Evolutionary conservation across 495 filamentous ascomycete species (phyloP).

Genomic region (Xylona heveae): DNA sequence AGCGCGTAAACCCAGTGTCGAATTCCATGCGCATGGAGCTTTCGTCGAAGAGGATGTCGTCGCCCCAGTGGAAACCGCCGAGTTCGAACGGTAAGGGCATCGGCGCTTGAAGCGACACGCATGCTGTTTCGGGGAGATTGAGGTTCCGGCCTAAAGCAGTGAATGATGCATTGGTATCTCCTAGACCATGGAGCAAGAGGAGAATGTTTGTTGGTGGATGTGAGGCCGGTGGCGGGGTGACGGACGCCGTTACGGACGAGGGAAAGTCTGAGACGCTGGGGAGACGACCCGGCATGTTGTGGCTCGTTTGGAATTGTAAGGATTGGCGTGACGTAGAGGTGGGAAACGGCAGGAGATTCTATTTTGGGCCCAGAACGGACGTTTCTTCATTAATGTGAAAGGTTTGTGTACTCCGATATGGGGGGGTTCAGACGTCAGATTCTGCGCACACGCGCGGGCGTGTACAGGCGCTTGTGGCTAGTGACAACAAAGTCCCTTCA

Average conservation of each 20-base stretch:
- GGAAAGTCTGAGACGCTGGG: slow-evolving; percentile 29
- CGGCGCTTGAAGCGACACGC: slow-evolving; percentile 54
- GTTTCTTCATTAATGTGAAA: no score
- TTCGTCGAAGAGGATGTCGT: slow-evolving; percentile 54
- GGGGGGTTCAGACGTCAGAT: no score
- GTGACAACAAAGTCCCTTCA: no score
- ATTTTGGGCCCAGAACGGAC: no score
- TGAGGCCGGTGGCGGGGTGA: slow-evolving; percentile 19
- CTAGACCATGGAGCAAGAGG: slow-evolving; percentile 76
- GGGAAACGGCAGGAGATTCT: no score
- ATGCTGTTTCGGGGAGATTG: slow-evolving; percentile 58
- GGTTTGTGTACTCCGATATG: no score
- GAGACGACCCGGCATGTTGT: slow-evolving; percentile 16
- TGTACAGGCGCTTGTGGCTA: no score
- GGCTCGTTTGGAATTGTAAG: no score
- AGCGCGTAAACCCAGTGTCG: slow-evolving; percentile 52
- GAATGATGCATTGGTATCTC: slow-evolving; percentile 54
- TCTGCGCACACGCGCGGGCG: no score
- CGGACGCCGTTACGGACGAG: slow-evolving; percentile 19
- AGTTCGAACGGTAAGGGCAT: slow-evolving; percentile 52
- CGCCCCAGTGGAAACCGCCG: slow-evolving; percentile 79
- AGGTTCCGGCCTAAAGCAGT: slow-evolving; percentile 47
- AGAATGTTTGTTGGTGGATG: slow-evolving; percentile 45
- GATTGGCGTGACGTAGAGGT: no score
- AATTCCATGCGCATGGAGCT: slow-evolving; percentile 44